phyloP scores from a whole-genome alignment of 2,329 filamentous ascomycete genomes.

The Aotearoamyces nothofagi region DNA sequence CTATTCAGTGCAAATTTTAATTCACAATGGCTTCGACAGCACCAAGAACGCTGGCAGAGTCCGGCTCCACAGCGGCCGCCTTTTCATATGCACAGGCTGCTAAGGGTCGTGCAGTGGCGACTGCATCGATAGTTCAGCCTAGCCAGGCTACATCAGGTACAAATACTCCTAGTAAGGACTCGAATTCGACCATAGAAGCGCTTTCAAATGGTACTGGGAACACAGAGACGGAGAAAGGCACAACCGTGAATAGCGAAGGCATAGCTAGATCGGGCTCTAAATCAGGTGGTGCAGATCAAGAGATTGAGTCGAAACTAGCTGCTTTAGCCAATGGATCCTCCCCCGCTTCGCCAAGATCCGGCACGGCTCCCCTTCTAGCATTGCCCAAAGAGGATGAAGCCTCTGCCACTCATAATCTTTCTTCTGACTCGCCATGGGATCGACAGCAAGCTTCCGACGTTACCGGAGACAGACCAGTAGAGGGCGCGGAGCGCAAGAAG shows the following conservation, averaged over 20 bases:
- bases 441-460: constrained; percentile 46
- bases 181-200: constrained; percentile 12
- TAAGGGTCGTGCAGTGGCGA: constrained; percentile 44
- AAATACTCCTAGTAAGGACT: constrained; percentile 17
- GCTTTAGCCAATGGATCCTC: no score
- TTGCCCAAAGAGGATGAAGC: constrained; percentile 43
- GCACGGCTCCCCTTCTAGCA: constrained; percentile 32
- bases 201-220: constrained; percentile 8
- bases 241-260: neutral
- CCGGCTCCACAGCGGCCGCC: constrained; percentile 27
- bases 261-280: no score
- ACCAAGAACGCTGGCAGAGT: constrained; percentile 20
- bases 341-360: constrained; percentile 40
- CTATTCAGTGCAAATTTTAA: neutral
- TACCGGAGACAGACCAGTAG: constrained; percentile 46
- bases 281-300: no score
- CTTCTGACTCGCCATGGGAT: constrained; percentile 49
- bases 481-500: constrained; percentile 17
- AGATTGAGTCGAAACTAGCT: no score
- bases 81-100: constrained; percentile 97
- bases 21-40: constrained; percentile 26
- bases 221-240: constrained; percentile 9
- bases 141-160: constrained; percentile 16
- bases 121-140: constrained; percentile 13
- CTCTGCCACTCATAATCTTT: constrained; percentile 44